Evolutionary conservation across 106 monocot species (phyloP), one percentile per base, ranked within the genome.

Genomic region (Phalaenopsis aphrodite): DNA sequence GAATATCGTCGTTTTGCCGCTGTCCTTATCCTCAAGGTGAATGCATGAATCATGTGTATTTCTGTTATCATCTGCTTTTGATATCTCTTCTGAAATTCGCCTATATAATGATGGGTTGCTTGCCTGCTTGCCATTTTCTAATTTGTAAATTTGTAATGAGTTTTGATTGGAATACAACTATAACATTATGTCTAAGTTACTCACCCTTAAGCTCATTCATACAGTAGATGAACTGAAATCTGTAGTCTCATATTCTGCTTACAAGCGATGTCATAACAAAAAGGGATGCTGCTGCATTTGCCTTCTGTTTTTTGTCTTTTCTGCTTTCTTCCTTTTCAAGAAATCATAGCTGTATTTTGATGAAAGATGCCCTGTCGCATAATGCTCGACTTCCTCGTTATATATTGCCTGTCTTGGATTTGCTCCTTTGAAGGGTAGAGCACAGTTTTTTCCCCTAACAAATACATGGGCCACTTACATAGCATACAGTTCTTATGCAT

Each of bases 11-110:
- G 86, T 42, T 99, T 99, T 83, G 93, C 94, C 45, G 88, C 99
- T 75, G 95, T 95, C 24, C 99, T 99, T 75, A 93, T 99, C 82
- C 86, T 99, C 43, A 99, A 99, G 86, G 99, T 99, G 88, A 88
- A 86, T 85, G 43, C 39, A 78, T 75, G 49, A 46, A 18, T 36
- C 36, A 48, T 49, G 19, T 42, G 18, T 74, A 74, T 18, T 45
- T 42, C n/a, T 74, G 19, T 74, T 74, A 43, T 43, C 14, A 12
- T 74, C 4, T 74, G 8, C 43, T 42, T 74, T 43, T 4, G 43
- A 19, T 43, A 74, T 42, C 18, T 76, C 38, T 76, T 76, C 19
- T 76, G 49, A 76, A 1, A 8, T 74, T 4, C 19, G 18, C 36
- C 43, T 10, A 42, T n/a, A 19, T n/a, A 42, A 17, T 42, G 37